A percentile compares a stretch with the other conserved stretches of the same genome.
Conservation (phyloP, 1,284 basidiomycete genomes). For the Hortiboletus rubellus region DNA sequence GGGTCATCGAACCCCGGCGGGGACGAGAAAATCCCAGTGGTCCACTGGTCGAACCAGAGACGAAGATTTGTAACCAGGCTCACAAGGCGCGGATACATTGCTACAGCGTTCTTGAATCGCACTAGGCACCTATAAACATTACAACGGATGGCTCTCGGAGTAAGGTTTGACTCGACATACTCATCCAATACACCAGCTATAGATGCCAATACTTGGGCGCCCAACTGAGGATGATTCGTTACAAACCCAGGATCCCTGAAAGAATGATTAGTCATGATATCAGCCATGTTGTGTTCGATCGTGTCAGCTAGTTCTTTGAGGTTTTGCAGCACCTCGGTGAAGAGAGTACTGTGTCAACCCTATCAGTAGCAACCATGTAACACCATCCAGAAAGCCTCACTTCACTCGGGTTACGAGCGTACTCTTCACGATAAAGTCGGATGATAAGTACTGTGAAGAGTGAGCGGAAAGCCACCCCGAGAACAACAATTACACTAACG, state of each 20-base stretch:
- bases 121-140: conserved; percentile 47
- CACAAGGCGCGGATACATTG: conserved; percentile 47
- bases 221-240: conserved; percentile 28
- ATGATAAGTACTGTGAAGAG: conserved; percentile 55
- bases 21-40: conserved; percentile 36
- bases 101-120: conserved; percentile 58
- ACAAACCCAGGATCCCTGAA: conserved; percentile 43
- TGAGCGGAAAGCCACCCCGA: conserved; percentile 1
- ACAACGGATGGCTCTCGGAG: background rate
- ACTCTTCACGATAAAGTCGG: conserved; percentile 62
- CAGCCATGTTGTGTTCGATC: conserved; percentile 45
- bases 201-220: conserved; percentile 48
- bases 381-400: conserved; percentile 35
- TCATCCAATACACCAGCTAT: conserved; percentile 52
- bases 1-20: conserved; percentile 42
- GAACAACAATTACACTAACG: conserved; percentile 36
- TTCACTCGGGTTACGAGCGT: conserved; percentile 57
- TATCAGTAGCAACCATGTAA: conserved; percentile 2
- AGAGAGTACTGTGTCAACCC: conserved; percentile 47
- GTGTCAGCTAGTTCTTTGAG: conserved; percentile 45
- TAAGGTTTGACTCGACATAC: conserved; percentile 37
- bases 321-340: conserved; percentile 53
- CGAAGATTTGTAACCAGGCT: conserved; percentile 44
- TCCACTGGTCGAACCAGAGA: conserved; percentile 51
- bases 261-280: conserved; percentile 39